phyloP scores from a whole-genome alignment of 495 filamentous ascomycete genomes.

The Podospora appendiculata region DNA sequence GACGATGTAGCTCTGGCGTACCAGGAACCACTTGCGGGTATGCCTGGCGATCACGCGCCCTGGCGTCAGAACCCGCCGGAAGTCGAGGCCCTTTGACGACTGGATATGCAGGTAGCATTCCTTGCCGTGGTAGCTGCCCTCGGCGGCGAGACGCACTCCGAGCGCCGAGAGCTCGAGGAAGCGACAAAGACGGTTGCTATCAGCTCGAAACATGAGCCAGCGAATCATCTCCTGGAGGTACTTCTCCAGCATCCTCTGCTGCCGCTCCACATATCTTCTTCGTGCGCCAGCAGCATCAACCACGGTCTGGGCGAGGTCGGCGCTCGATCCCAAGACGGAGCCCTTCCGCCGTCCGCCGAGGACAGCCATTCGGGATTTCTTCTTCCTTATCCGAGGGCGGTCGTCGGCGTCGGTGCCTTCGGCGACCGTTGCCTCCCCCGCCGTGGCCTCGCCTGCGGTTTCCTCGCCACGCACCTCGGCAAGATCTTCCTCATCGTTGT shows the following conservation, averaged over 20 bases:
- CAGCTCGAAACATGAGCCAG: slow-evolving; percentile 90
- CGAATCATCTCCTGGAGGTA: slow-evolving; percentile 94
- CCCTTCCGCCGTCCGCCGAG: slow-evolving; percentile 25
- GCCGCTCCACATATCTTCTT: slow-evolving; percentile 50
- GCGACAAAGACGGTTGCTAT: slow-evolving; percentile 92
- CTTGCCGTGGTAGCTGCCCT: slow-evolving; percentile 96
- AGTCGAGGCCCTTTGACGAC: slow-evolving; percentile 84
- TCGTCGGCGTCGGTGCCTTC: slow-evolving; percentile 36
- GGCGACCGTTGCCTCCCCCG: slow-evolving; percentile 29
- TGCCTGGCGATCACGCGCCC: slow-evolving; percentile 69
- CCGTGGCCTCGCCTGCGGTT: slow-evolving; percentile 37
- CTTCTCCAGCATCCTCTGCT: slow-evolving; percentile 77
- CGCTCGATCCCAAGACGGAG: slow-evolving; percentile 21
- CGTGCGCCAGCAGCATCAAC: slow-evolving; percentile 25
- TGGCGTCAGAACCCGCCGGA: slow-evolving; percentile 71
- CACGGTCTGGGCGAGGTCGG: slow-evolving; percentile 14
- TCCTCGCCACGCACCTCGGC: slow-evolving; percentile 39
- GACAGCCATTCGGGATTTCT: slow-evolving; percentile 56
- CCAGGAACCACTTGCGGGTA: slow-evolving; percentile 92
- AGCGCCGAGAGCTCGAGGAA: slow-evolving; percentile 93
- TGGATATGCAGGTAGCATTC: slow-evolving; percentile 91
- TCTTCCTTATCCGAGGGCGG: slow-evolving; percentile 40
- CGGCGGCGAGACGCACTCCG: slow-evolving; percentile 88
- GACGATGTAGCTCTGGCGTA: slow-evolving; percentile 95
- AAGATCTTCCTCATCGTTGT: slow-evolving; percentile 79